Evolutionary conservation across 2,329 filamentous ascomycete genomes (phyloP).

Genomic region (Trichoderma asperellum): DNA sequence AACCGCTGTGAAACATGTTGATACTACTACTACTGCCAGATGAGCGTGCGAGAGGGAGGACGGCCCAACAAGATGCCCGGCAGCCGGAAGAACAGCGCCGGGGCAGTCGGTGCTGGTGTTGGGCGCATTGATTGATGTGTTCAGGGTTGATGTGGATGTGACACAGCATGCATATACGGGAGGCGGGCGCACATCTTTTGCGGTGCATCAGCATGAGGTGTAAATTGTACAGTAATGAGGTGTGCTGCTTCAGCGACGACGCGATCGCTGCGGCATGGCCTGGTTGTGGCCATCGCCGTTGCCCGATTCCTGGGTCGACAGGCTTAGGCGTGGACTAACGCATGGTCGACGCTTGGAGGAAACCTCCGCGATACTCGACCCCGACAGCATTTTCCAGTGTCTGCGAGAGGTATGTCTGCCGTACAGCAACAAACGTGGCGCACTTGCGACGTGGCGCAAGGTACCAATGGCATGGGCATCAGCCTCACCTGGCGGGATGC

Average conservation of each 20-base stretch:
- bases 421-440: slow-evolving; percentile 9
- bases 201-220: background rate
- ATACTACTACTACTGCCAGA: background rate
- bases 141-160: background rate
- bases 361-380: background rate
- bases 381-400: background rate
- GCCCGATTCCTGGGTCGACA: background rate
- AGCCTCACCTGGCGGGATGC: slow-evolving; percentile 18
- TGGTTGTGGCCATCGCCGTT: background rate
- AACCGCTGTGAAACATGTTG: background rate
- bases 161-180: slow-evolving; percentile 10
- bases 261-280: background rate
- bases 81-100: background rate
- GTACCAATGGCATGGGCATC: background rate
- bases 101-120: background rate
- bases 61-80: background rate
- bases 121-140: background rate
- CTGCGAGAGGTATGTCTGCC: background rate
- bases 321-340: background rate
- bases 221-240: background rate
- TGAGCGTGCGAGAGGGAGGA: background rate
- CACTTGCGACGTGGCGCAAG: slow-evolving; percentile 23
- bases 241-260: background rate
- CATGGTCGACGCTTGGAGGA: background rate
- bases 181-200: slow-evolving; percentile 3